Percentiles rank a stretch among this genome's conserved stretches.
phyloP scores from a whole-genome alignment of 805 yeast species.

The Saccharomycopsis sp. region DNA sequence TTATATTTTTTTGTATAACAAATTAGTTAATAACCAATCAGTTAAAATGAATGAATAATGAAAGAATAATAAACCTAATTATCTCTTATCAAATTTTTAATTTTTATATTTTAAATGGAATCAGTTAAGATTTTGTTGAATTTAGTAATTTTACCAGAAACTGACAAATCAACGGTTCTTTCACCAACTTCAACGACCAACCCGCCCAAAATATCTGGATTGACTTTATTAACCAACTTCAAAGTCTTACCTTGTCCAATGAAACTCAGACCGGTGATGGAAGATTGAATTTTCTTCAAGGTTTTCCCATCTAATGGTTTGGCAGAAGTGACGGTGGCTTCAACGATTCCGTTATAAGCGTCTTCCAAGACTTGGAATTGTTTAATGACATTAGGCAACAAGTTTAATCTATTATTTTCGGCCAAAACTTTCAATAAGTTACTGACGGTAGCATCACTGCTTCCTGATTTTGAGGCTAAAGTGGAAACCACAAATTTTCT shows the following conservation, averaged over 20 bases:
- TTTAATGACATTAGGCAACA: constrained; percentile 52
- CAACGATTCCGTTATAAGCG: constrained; percentile 86
- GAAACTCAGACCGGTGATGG: constrained; percentile 66
- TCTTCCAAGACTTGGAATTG: constrained; percentile 73
- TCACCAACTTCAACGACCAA: constrained; percentile 93
- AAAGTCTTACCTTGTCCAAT: constrained; percentile 84
- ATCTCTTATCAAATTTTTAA: too few species aligned
- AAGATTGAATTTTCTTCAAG: constrained; percentile 65
- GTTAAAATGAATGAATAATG: too few species aligned
- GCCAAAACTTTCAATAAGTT: constrained; percentile 81
- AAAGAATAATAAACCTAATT: too few species aligned
- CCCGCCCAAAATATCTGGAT: constrained; percentile 93
- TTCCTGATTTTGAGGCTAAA: constrained; percentile 34
- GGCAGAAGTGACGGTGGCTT: constrained; percentile 87
- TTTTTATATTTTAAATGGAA: constrained; percentile 78
- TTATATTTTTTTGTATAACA: too few species aligned
- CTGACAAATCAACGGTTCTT: constrained; percentile 89
- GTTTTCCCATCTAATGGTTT: constrained; percentile 73
- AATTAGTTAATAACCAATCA: too few species aligned
- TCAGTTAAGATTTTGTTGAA: constrained; percentile 84
- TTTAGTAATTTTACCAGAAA: constrained; percentile 74
- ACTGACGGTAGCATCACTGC: constrained; percentile 58
- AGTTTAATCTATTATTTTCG: constrained; percentile 84
- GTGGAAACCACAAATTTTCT: constrained; percentile 61
- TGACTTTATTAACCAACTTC: constrained; percentile 70